Base-by-base conservation (phyloP, 805 yeast species). In the Saccharomycopsis babjevae region DNA sequence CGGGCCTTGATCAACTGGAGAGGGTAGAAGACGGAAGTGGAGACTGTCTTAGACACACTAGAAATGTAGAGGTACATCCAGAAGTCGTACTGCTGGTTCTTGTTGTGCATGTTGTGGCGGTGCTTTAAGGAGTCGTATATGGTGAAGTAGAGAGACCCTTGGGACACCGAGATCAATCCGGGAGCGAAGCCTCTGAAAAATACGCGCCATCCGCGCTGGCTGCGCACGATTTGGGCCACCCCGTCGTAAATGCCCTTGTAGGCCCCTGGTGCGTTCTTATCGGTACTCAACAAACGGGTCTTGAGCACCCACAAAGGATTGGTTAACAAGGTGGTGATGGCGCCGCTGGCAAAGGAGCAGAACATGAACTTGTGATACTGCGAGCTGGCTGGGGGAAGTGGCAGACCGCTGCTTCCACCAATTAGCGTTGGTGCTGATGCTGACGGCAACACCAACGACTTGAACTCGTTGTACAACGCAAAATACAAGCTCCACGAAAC, bases 251-350 rank as follows among this genome's bases (percentile, higher is more conserved):
- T 72, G 0, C 89, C 82, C 10, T 71, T 71, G 68, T 90, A 89
- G 0, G 89, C 85, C 16, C 78, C 79, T 0, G 76, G 75, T 0
- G 74, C 66, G 1, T 63, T 62, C 43, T 74, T 72, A 1, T 80
- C 72, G 1, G 71, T 70, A 34, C 91, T 83, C 67, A 92, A 77
- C 66, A 93, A 86, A 64, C 98, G 78, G 0, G 99, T 94, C 72
- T 94, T 94, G 20, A 94, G 71, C 1, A 94, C 97, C 99, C 99
- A 93, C 11, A 93, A 80, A 0, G 99, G 99, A 69, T 91, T 94
- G 0, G 99, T 92, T 16, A 88, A 50, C 0, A 89, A 60, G 0
- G 96, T 81, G 0, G 97, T 89, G 5, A 84, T 68, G 50, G 84
- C 68, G 0, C 99, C 99, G 0, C 97, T 91, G 1, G 78, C 65